Base-by-base conservation (phyloP, 345 rosid genomes). In the Firmiana major region DNA sequence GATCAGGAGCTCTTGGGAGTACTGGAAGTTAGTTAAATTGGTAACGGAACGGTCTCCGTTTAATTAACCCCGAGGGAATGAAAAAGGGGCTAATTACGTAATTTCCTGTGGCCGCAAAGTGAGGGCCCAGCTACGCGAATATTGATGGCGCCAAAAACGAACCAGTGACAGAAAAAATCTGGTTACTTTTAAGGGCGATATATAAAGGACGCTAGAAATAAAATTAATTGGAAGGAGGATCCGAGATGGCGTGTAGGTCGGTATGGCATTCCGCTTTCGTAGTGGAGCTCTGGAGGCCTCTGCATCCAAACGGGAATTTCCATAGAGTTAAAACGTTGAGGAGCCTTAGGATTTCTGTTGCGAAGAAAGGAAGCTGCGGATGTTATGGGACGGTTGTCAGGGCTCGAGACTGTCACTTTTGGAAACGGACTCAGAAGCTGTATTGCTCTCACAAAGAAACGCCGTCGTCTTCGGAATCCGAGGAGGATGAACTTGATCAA, bases 171-270 rank as follows among this genome's bases (percentile, higher is more conserved):
- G 45, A 58, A 71, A 58, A 80, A 76, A 63, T 76, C 68, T 67
- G 24, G 74, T 26, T 22, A 57, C 36, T 49, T 49, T 36, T 51
- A 72, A 64, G 12, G 71, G 55, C 16, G 34, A 40, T 69, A 67
- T 78, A 78, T 77, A 81, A 60, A 77, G 64, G 79, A 48, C 28
- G 13, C 65, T 0, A 59, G 24, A 60, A 12, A 58, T 12, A 72
- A 40, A 68, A 24, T 36, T 46, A 59, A 22, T 15, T 28, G 11
- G 10, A 22, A 34, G 71, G 42, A 34, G 60, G 63, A 51, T 75
- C 46, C 28, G 43, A 77, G 69, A 94, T 95, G 98, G 99, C 93
- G 77, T 87, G 90, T 88, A 86, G 88, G 84, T 82, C 87, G n/a
- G 86, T 83, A 51, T 7, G 88, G 79, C 98, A 93, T 34, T 82